A percentile compares a stretch with the other conserved stretches of the same genome.
These are phyloP conservation scores for Aspergillus funiculosus DNA, from an alignment of 495 filamentous ascomycete genomes.

Conservation along the genomic window DNA sequence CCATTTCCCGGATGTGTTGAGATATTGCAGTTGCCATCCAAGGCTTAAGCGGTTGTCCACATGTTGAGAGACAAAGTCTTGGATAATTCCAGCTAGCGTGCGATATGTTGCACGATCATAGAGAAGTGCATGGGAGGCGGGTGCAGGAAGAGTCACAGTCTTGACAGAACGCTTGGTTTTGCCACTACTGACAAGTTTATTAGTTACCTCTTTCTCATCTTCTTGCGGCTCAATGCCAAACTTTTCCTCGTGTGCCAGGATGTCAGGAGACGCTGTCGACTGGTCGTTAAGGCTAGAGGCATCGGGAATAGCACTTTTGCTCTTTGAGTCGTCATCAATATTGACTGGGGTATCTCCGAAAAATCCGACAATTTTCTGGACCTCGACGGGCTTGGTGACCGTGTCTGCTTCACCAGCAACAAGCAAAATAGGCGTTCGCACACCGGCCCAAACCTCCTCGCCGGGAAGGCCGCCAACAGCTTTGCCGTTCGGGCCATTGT, in stretches of 20 bases:
- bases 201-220: constrained; percentile 19
- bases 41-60: constrained; percentile 72
- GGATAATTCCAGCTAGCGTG: constrained; percentile 71
- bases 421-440: constrained; percentile 69
- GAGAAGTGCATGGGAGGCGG: constrained; percentile 77
- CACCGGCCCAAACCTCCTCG: constrained; percentile 62
- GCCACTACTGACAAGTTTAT: constrained; percentile 11
- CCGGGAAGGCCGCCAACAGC: constrained; percentile 63
- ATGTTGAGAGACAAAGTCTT: constrained; percentile 69
- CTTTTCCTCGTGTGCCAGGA: constrained; percentile 24
- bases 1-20: constrained; percentile 89
- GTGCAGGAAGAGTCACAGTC: constrained; percentile 64
- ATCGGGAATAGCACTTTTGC: constrained; percentile 42
- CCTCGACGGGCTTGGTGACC: constrained; percentile 63
- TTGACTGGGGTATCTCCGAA: constrained; percentile 37
- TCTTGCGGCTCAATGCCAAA: constrained; percentile 21
- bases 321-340: constrained; percentile 28
- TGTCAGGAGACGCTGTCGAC: constrained; percentile 8
- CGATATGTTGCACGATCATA: constrained; percentile 73
- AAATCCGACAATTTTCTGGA: constrained; percentile 61
- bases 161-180: constrained; percentile 50
- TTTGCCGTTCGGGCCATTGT: constrained; percentile 34
- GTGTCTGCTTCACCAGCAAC: constrained; percentile 72
- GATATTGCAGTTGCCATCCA: constrained; percentile 84
- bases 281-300: constrained; percentile 36